Evolutionary conservation across 1,139 yeast genomes (phyloP).

Genomic region (Yamadazyma atlantica): DNA sequence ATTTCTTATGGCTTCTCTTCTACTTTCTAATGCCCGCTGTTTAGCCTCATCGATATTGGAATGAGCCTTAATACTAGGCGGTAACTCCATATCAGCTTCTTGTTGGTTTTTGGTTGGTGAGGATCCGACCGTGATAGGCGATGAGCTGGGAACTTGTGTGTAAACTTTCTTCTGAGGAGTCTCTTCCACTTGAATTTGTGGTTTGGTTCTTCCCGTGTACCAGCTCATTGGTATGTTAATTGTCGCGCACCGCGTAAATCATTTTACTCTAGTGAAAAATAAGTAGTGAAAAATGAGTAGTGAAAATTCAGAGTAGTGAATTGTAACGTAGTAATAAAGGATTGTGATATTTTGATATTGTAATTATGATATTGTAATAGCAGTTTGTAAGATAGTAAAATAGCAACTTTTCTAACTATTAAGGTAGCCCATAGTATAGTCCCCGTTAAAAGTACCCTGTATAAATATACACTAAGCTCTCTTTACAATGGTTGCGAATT

Average conservation of each 20-base stretch:
- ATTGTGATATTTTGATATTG: too few species aligned
- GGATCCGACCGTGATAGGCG: conserved; percentile 29
- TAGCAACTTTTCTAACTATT: too few species aligned
- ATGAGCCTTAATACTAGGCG: conserved; percentile 13
- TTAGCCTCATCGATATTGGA: conserved; percentile 20
- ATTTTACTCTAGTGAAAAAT: too few species aligned
- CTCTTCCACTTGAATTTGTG: conserved; percentile 18
- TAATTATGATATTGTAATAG: too few species aligned
- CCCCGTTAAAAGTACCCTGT: too few species aligned
- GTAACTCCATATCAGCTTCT: conserved; percentile 5
- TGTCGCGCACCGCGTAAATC: neutral
- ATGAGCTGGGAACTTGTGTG: conserved; percentile 39
- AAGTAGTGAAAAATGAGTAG: too few species aligned
- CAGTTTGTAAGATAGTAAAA: too few species aligned
- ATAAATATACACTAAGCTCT: too few species aligned
- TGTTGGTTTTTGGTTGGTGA: conserved; percentile 20
- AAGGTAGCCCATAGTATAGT: too few species aligned
- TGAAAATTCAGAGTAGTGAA: too few species aligned
- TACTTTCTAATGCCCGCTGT: conserved; percentile 31
- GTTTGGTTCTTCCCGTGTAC: conserved; percentile 24
- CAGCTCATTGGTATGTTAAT: conserved; percentile 26
- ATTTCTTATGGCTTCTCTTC: conserved; percentile 39
- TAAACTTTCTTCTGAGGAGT: conserved; percentile 17
- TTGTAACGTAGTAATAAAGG: too few species aligned
- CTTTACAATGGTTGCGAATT: too few species aligned